These are phyloP conservation scores for Sporothrix mexicana DNA, from an alignment of 2,329 filamentous ascomycete genomes.

Conservation along the genomic window DNA sequence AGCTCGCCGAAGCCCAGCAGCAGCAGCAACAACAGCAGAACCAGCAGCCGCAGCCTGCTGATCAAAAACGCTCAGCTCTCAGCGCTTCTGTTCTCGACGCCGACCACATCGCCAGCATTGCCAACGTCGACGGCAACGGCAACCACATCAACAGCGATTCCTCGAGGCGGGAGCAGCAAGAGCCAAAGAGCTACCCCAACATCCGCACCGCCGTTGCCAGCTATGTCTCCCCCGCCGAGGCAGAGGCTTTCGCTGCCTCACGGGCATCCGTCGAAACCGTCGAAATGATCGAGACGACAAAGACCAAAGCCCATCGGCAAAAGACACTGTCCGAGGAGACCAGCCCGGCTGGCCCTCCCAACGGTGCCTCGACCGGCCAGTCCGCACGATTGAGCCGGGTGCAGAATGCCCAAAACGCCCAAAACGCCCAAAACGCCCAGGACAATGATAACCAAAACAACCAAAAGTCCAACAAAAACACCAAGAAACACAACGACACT, in stretches of 20 bases:
- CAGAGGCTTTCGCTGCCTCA: constrained; percentile 39
- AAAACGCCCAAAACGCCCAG: neutral
- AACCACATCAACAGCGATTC: neutral
- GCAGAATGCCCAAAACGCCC: neutral
- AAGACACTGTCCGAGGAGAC: constrained; percentile 25
- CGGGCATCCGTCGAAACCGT: constrained; percentile 37
- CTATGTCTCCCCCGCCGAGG: constrained; percentile 41
- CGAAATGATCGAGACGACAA: constrained; percentile 14
- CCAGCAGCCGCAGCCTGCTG: neutral
- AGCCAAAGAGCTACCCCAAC: constrained; percentile 25
- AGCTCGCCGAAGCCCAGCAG: constrained; percentile 68
- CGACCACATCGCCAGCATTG: constrained; percentile 14
- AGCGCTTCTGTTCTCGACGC: neutral
- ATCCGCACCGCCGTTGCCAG: constrained; percentile 31
- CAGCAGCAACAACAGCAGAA: constrained; percentile 52
- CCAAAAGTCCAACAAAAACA: constrained; percentile 42
- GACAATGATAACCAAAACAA: constrained; percentile 45
- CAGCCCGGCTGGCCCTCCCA: constrained; percentile 11
- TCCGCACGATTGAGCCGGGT: constrained; percentile 43
- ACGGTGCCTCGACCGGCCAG: constrained; percentile 41
- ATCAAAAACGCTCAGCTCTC: neutral
- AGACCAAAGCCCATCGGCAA: constrained; percentile 35
- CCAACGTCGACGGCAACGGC: neutral
- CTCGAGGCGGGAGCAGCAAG: neutral
- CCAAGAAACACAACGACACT: neutral